phyloP scores from a whole-genome alignment of 2,329 filamentous ascomycete genomes.

The Colletotrichum aenigma region DNA sequence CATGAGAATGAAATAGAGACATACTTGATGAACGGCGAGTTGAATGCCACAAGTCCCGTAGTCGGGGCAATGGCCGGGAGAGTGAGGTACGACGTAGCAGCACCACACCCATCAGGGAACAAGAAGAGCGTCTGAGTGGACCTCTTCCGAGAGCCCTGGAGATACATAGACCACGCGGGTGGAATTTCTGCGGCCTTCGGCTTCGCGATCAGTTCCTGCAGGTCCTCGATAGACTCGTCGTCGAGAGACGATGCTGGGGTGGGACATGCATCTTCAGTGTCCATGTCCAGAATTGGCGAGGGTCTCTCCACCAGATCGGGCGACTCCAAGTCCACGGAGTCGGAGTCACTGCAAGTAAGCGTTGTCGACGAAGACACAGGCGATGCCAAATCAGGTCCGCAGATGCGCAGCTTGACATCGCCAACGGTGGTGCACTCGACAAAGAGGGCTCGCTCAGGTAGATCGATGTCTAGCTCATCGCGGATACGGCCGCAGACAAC shows the following conservation, averaged over 20 bases:
- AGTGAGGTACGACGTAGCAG: background rate
- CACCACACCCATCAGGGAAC: background rate
- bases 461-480: conserved; percentile 60
- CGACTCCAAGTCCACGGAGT: background rate
- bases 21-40: background rate
- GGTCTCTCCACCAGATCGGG: background rate
- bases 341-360: background rate
- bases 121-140: background rate
- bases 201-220: background rate
- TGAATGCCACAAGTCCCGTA: background rate
- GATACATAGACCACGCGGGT: background rate
- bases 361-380: background rate
- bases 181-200: background rate
- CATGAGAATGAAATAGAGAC: rapidly evolving
- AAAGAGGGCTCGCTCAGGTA: conserved; percentile 53
- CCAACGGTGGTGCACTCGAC: conserved; percentile 59
- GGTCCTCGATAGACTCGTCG: background rate
- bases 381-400: background rate
- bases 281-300: background rate
- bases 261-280: background rate
- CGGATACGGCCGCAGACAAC: conserved; percentile 61
- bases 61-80: background rate
- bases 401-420: conserved; percentile 46
- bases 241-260: background rate
- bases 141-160: background rate